Evolutionary conservation across 345 rosid genomes (phyloP).

Genomic region (Lepidium sativum): DNA sequence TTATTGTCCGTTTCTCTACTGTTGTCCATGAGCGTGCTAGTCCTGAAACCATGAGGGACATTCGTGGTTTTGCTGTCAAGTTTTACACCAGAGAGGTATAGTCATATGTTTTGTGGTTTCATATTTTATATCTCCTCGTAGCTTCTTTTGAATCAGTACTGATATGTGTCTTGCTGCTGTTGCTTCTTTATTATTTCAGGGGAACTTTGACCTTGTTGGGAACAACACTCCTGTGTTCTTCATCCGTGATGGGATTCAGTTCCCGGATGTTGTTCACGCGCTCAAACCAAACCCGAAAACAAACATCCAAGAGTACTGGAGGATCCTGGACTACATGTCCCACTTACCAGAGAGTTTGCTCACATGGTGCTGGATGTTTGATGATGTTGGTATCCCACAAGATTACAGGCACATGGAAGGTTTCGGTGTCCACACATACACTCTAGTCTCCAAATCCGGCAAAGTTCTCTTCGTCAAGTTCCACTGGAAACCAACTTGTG

Average conservation of each 20-base stretch:
- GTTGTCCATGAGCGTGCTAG: slow-evolving; percentile 98
- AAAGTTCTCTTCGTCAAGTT: slow-evolving; percentile 76
- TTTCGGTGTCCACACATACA: slow-evolving; percentile 86
- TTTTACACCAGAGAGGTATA: slow-evolving; percentile 95
- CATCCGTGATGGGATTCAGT: slow-evolving; percentile 89
- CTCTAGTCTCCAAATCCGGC: slow-evolving; percentile 75
- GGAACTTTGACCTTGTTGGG: slow-evolving; percentile 97
- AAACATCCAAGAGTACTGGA: slow-evolving; percentile 95
- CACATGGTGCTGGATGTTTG: slow-evolving; percentile 80
- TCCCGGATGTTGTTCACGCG: slow-evolving; percentile 88
- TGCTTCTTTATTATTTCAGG: slow-evolving; percentile 46
- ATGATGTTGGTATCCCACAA: slow-evolving; percentile 91
- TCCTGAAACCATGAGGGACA: slow-evolving; percentile 93
- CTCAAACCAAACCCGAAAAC: slow-evolving; percentile 95
- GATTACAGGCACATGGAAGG: slow-evolving; percentile 99
- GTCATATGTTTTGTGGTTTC: not conserved
- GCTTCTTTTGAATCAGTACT: not conserved
- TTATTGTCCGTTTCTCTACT: slow-evolving; percentile 94
- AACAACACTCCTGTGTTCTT: slow-evolving; percentile 98
- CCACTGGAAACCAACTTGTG: slow-evolving; percentile 99
- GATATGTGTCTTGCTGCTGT: not conserved
- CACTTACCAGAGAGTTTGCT: slow-evolving; percentile 91
- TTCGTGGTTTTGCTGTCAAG: slow-evolving; percentile 97
- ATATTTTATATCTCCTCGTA: not conserved
- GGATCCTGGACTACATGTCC: slow-evolving; percentile 89